Conservation (phyloP, 106 monocot species). For the Vanilla planifolia region DNA sequence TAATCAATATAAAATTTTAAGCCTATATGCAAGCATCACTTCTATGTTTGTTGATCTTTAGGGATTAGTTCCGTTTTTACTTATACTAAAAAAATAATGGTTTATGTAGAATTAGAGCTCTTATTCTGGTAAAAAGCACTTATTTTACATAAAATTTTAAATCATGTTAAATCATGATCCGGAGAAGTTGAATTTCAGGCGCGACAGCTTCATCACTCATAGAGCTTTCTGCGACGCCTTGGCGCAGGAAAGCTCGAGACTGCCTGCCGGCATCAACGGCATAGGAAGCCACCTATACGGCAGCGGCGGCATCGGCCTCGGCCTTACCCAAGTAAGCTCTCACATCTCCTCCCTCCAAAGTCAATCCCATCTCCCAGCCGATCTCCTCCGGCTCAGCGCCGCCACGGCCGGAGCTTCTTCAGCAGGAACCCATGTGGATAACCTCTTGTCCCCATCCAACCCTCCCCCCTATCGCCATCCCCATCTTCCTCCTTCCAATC, state of each 20-base stretch:
- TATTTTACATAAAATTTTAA: neutral
- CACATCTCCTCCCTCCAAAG: slow-evolving; percentile 49
- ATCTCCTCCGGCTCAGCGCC: slow-evolving; percentile 46
- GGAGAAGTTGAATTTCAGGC: slow-evolving; percentile 44
- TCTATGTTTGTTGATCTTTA: too few relatives aligned
- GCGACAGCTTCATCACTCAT: slow-evolving; percentile 98
- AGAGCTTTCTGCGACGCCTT: slow-evolving; percentile 93
- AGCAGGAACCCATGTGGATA: slow-evolving; percentile 35
- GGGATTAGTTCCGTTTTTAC: too few relatives aligned
- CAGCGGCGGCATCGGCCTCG: slow-evolving; percentile 31
- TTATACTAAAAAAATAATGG: too few relatives aligned
- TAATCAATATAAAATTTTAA: too few relatives aligned
- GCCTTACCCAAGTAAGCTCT: slow-evolving; percentile 41
- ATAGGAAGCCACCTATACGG: slow-evolving; percentile 57
- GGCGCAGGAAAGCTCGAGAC: slow-evolving; percentile 73
- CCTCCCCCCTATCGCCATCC: slow-evolving; percentile 43
- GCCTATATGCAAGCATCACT: too few relatives aligned
- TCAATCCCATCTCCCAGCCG: slow-evolving; percentile 28
- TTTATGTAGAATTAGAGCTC: too few relatives aligned
- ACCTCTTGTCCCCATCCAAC: slow-evolving; percentile 40
- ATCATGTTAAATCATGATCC: neutral
- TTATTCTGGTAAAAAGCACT: too few relatives aligned
- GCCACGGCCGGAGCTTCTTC: neutral
- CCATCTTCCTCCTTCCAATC: slow-evolving; percentile 17
- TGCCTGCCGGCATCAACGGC: slow-evolving; percentile 35